Conservation (phyloP, 148 eudicot species). For the Rhododendron williamsianum region DNA sequence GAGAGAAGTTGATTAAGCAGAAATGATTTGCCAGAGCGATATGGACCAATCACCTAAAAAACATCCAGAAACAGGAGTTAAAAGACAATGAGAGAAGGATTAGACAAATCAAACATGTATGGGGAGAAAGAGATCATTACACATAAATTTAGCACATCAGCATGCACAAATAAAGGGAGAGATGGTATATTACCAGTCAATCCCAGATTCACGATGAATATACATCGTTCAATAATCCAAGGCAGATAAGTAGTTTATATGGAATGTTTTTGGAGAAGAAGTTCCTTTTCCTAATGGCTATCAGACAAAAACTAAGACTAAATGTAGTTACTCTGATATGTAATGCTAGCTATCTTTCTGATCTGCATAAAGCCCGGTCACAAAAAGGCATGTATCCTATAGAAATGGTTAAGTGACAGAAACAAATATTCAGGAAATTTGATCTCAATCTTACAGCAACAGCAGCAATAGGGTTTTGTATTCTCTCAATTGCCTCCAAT, state of each 20-base stretch:
- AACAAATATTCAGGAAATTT: background rate
- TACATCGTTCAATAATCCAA: background rate
- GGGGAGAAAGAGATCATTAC: background rate
- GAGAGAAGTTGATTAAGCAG: slow-evolving; percentile 96
- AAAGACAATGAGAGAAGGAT: background rate
- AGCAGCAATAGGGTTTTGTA: slow-evolving; percentile 76
- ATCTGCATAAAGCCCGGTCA: background rate
- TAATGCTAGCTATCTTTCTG: background rate
- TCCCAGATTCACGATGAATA: background rate
- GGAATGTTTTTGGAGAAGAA: background rate
- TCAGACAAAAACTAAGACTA: background rate
- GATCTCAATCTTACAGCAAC: slow-evolving; percentile 70
- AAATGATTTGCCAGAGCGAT: slow-evolving; percentile 97
- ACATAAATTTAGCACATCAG: background rate
- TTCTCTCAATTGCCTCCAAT: slow-evolving; percentile 80
- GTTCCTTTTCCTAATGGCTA: background rate
- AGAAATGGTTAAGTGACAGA: background rate
- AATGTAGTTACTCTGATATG: background rate
- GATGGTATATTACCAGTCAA: background rate
- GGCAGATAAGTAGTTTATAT: background rate
- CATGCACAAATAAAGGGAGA: background rate
- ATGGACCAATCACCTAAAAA: slow-evolving; percentile 86
- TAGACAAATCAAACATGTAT: background rate
- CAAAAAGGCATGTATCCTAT: background rate
- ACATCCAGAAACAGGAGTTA: slow-evolving; percentile 14